phyloP scores from a whole-genome alignment of 441 rosid genomes.

The Heliophila coronopifolia region DNA sequence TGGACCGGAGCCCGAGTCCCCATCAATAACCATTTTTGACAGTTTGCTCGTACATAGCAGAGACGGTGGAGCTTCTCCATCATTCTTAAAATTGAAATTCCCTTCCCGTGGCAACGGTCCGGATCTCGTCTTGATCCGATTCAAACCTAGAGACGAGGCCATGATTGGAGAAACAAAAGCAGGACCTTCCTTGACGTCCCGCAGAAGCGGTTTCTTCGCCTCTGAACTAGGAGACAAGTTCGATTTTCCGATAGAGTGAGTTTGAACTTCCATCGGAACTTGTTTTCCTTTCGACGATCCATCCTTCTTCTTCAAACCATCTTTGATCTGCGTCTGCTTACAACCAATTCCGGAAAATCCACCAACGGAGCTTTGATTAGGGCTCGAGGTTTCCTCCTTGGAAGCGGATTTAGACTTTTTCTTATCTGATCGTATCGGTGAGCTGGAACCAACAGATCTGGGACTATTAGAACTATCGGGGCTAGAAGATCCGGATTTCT shows the following conservation, averaged over 20 bases:
- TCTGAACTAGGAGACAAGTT: constrained; percentile 32
- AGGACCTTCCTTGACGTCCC: constrained; percentile 39
- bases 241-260: constrained; percentile 30
- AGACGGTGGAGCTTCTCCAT: constrained; percentile 46
- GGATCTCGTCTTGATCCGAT: constrained; percentile 87
- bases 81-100: constrained; percentile 59
- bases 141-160: constrained; percentile 84
- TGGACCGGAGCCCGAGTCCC: constrained; percentile 26
- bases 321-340: constrained; percentile 50
- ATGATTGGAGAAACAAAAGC: constrained; percentile 71
- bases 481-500: constrained; percentile 76
- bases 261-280: constrained; percentile 18
- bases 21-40: constrained; percentile 43
- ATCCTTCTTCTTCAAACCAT: constrained; percentile 53
- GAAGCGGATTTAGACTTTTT: constrained; percentile 62
- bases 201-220: constrained; percentile 30
- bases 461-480: constrained; percentile 87
- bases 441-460: constrained; percentile 74
- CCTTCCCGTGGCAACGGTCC: constrained; percentile 92
- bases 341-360: constrained; percentile 33
- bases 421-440: constrained; percentile 87
- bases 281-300: constrained; percentile 40
- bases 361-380: constrained; percentile 18
- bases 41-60: constrained; percentile 60
- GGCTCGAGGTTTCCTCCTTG: constrained; percentile 40